Evolutionary conservation across 495 filamentous ascomycete species (phyloP).

Genomic region (Oidiodendron maius): DNA sequence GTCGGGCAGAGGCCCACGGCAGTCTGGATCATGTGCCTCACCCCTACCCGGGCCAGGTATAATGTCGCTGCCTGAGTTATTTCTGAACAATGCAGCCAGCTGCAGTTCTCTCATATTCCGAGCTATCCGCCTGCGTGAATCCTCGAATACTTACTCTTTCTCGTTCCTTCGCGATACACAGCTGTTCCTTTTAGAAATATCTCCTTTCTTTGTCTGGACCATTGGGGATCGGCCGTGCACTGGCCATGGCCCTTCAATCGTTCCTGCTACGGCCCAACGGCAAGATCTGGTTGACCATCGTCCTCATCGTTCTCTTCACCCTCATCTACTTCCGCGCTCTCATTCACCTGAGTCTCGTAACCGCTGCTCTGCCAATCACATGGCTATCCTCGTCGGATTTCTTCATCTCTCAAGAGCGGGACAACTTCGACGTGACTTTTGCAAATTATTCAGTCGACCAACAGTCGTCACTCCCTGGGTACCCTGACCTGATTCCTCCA

Average conservation of each 20-base stretch:
- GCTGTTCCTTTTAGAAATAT: too few relatives aligned
- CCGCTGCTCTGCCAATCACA: constrained; percentile 24
- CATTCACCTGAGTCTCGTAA: constrained; percentile 22
- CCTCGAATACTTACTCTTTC: too few relatives aligned
- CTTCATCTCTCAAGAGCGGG: constrained; percentile 23
- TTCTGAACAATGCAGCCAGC: too few relatives aligned
- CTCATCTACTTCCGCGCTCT: constrained; percentile 13
- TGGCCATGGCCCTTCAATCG: background rate
- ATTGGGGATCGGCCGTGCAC: too few relatives aligned
- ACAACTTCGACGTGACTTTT: constrained; percentile 35
- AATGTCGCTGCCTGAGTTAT: too few relatives aligned
- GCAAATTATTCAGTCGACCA: constrained; percentile 28
- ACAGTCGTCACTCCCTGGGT: constrained; percentile 21
- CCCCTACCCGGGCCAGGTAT: too few relatives aligned
- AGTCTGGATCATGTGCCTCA: too few relatives aligned
- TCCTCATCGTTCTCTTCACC: background rate
- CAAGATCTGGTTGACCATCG: background rate
- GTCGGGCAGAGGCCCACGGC: too few relatives aligned
- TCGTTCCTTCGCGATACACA: too few relatives aligned
- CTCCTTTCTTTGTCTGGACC: too few relatives aligned
- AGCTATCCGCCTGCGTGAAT: too few relatives aligned
- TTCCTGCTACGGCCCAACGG: background rate
- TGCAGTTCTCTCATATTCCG: too few relatives aligned
- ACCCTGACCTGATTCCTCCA: constrained; percentile 28
- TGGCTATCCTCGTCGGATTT: constrained; percentile 25